Percentiles rank a stretch among this genome's conserved stretches.
These are phyloP conservation scores for Calocera cornea DNA, from an alignment of 768 basidiomycete species.

Conservation along the genomic window DNA sequence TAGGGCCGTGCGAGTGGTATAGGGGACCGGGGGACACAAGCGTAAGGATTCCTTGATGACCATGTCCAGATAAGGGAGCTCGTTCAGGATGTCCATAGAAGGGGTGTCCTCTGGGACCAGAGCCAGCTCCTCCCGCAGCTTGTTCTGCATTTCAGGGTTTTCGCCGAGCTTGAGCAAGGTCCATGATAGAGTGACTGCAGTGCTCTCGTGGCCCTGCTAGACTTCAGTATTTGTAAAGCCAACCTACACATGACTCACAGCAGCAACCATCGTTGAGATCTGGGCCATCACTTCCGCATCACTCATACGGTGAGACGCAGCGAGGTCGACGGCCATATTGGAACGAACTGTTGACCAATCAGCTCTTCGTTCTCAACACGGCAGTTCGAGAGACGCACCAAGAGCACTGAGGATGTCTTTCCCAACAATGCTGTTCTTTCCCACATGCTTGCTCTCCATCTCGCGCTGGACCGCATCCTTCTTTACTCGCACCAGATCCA, in stretches of 20 bases:
- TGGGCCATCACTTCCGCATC: constrained; percentile 24
- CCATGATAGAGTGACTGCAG: constrained; percentile 24
- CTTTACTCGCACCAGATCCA: constrained; percentile 22
- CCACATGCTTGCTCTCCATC: constrained; percentile 15
- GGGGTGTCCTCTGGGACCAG: constrained; percentile 20
- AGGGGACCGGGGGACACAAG: constrained; percentile 16
- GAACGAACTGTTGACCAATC: constrained; percentile 20
- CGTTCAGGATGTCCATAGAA: constrained; percentile 17
- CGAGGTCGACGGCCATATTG: constrained; percentile 25
- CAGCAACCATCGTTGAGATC: constrained; percentile 16
- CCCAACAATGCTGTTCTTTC: constrained; percentile 21
- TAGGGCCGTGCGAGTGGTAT: constrained; percentile 14
- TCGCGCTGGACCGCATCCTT: constrained; percentile 18
- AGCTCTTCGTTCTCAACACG: no score
- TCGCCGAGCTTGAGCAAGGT: constrained; percentile 32
- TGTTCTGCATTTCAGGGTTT: constrained; percentile 35
- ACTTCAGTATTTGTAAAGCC: no score
- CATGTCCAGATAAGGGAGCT: constrained; percentile 22
- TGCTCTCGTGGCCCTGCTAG: constrained; percentile 23
- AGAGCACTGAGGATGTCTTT: constrained; percentile 25
- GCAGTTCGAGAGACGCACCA: constrained; percentile 18
- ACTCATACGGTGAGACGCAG: constrained; percentile 21
- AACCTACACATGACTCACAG: background rate
- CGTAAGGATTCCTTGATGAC: constrained; percentile 19
- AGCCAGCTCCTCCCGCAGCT: constrained; percentile 41